Percentiles rank a stretch among this genome's conserved stretches.
These are phyloP conservation scores for Hymenoscyphus occultus DNA, from an alignment of 2,329 filamentous ascomycete species.

Conservation along the genomic window DNA sequence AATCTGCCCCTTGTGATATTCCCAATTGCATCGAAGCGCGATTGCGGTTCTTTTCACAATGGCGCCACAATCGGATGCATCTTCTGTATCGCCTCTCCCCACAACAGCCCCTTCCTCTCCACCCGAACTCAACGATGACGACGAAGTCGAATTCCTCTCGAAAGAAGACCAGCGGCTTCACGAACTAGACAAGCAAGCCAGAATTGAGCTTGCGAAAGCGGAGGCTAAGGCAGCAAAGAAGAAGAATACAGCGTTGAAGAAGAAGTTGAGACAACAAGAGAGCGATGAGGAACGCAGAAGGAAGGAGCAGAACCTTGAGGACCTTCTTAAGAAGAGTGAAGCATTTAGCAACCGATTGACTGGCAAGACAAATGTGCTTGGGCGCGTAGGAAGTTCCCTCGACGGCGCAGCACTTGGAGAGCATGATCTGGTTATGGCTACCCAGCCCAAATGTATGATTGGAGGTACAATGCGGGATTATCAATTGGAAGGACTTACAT, in stretches of 20 bases:
- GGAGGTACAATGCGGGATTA: constrained; percentile 92
- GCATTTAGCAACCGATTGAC: constrained; percentile 62
- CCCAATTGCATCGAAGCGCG: background rate
- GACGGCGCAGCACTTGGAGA: constrained; percentile 59
- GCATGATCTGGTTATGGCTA: constrained; percentile 72
- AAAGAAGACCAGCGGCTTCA: constrained; percentile 11
- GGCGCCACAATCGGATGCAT: background rate
- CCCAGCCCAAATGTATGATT: constrained; percentile 80
- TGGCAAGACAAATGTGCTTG: constrained; percentile 60
- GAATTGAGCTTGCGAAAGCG: background rate
- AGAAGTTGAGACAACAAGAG: constrained; percentile 11
- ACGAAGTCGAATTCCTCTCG: constrained; percentile 7
- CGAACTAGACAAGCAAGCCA: constrained; percentile 10
- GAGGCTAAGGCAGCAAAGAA: constrained; percentile 10
- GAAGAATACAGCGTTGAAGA: constrained; percentile 7
- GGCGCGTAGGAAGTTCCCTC: constrained; percentile 58
- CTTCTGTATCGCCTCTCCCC: background rate
- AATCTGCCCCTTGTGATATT: background rate
- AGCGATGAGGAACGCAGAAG: constrained; percentile 47
- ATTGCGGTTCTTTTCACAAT: background rate
- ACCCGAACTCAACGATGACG: constrained; percentile 6
- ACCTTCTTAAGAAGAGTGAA: constrained; percentile 56
- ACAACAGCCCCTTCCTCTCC: constrained; percentile 11
- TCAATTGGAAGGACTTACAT: constrained; percentile 89
- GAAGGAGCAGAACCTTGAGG: constrained; percentile 58